A percentile compares a stretch with the other conserved stretches of the same genome.
Evolutionary conservation across 345 rosid species (phyloP).

Genomic region (Rhizophora apiculata): DNA sequence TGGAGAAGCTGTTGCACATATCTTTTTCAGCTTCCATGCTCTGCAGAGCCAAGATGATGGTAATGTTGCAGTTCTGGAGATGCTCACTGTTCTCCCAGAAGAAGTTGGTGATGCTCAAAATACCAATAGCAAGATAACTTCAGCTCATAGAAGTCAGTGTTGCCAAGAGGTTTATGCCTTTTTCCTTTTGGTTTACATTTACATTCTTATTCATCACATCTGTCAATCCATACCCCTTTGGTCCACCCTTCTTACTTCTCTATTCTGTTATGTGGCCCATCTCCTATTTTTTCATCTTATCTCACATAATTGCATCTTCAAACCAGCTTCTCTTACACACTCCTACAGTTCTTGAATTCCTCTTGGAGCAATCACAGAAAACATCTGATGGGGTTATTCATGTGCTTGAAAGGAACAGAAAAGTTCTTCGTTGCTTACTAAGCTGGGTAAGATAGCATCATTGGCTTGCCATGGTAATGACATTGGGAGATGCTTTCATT

Average conservation of each 20-base stretch:
- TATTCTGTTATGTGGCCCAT: not conserved
- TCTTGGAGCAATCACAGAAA: conserved; percentile 79
- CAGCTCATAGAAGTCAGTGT: conserved; percentile 55
- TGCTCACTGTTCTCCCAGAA: conserved; percentile 94
- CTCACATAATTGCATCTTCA: conserved; percentile 6
- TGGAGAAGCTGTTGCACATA: conserved; percentile 80
- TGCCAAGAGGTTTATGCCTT: conserved; percentile 53
- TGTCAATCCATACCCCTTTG: not conserved
- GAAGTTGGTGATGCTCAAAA: conserved; percentile 69
- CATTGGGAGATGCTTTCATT: not conserved
- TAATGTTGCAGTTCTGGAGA: conserved; percentile 80
- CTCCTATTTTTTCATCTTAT: conserved; percentile 7
- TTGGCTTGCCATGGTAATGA: not conserved
- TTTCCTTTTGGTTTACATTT: not conserved
- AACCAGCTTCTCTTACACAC: conserved; percentile 78
- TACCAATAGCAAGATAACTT: conserved; percentile 51
- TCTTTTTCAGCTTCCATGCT: conserved; percentile 72
- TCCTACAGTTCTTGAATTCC: conserved; percentile 81
- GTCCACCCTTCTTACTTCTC: not conserved
- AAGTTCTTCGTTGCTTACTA: conserved; percentile 81
- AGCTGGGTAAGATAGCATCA: conserved; percentile 75
- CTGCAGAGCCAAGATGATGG: conserved; percentile 74
- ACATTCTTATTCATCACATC: not conserved
- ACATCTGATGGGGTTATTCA: conserved; percentile 42
- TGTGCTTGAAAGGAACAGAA: conserved; percentile 60